Conservation (phyloP, 352 stramenopile species). For the Phytopythium delawarense region DNA sequence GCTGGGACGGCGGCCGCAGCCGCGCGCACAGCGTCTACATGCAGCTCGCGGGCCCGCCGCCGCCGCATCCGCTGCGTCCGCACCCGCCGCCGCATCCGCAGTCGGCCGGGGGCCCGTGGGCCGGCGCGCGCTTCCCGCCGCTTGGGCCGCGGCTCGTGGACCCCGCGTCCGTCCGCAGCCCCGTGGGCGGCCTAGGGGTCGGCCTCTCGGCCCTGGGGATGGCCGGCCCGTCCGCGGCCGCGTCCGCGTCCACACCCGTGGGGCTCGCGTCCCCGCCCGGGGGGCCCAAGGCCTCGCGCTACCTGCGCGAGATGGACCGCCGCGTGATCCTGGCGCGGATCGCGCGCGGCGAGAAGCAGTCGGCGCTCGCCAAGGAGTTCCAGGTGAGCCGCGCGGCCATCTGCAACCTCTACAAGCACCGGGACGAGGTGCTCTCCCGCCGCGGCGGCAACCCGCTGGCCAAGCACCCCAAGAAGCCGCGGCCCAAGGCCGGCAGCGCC, state of each 20-base stretch:
- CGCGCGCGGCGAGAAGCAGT: conserved; percentile 52
- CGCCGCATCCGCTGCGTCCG: background rate
- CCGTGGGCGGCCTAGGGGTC: too few relatives aligned
- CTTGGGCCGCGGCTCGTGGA: background rate
- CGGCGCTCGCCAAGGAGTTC: conserved; percentile 60
- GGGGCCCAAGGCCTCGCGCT: conserved; percentile 38
- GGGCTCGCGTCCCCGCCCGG: background rate
- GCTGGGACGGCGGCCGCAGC: too few relatives aligned
- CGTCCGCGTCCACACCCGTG: background rate
- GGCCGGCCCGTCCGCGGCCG: background rate
- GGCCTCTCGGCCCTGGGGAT: too few relatives aligned
- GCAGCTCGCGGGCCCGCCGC: background rate
- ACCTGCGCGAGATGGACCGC: conserved; percentile 61
- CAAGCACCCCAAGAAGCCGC: conserved; percentile 53
- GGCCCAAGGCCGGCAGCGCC: conserved; percentile 9
- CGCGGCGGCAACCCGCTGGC: conserved; percentile 45
- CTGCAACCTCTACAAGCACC: conserved; percentile 62
- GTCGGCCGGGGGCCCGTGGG: background rate
- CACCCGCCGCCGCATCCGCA: background rate
- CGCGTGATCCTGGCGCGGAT: conserved; percentile 48
- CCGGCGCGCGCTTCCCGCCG: background rate
- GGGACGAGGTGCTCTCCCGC: conserved; percentile 37
- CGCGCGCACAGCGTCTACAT: conserved; percentile 1
- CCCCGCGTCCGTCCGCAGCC: too few relatives aligned
- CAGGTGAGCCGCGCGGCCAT: conserved; percentile 58